phyloP scores from a whole-genome alignment of 179 eudicot species.

The Corrigiola litoralis region DNA sequence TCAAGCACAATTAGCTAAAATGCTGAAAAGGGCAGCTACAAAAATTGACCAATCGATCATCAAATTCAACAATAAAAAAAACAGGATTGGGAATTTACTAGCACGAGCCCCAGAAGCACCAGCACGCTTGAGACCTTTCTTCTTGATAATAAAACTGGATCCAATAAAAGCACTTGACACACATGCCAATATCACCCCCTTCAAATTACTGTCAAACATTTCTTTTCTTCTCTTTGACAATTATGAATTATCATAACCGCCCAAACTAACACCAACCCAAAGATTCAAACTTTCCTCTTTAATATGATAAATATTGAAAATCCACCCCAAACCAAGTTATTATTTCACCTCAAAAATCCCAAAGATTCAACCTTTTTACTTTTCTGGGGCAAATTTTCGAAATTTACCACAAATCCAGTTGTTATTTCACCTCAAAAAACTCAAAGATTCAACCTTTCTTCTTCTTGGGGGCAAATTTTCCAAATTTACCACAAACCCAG shows the following conservation, averaged over 20 bases:
- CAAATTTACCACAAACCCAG: too few relatives aligned
- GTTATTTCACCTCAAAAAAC: neutral
- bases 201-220: constrained; percentile 58
- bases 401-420: constrained; percentile 13
- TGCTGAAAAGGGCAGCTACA: neutral
- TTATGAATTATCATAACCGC: constrained; percentile 27
- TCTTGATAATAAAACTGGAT: constrained; percentile 82
- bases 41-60: constrained; percentile 14
- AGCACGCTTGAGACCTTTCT: constrained; percentile 80
- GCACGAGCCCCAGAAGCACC: constrained; percentile 72
- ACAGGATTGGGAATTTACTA: constrained; percentile 27
- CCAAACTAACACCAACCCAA: constrained; percentile 5
- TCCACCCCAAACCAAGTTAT: neutral
- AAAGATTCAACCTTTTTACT: neutral
- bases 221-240: constrained; percentile 9
- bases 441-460: neutral
- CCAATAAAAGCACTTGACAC: constrained; percentile 85
- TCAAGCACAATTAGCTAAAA: neutral
- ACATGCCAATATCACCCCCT: constrained; percentile 66
- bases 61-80: neutral
- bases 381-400: neutral
- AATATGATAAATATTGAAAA: too few relatives aligned
- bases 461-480: too few relatives aligned
- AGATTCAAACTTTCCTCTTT: neutral
- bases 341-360: too few relatives aligned